Evolutionary conservation across 2,329 filamentous ascomycete species (phyloP), one percentile per base, ranked within the genome.

Genomic region (Arthrobotrys iridis): DNA sequence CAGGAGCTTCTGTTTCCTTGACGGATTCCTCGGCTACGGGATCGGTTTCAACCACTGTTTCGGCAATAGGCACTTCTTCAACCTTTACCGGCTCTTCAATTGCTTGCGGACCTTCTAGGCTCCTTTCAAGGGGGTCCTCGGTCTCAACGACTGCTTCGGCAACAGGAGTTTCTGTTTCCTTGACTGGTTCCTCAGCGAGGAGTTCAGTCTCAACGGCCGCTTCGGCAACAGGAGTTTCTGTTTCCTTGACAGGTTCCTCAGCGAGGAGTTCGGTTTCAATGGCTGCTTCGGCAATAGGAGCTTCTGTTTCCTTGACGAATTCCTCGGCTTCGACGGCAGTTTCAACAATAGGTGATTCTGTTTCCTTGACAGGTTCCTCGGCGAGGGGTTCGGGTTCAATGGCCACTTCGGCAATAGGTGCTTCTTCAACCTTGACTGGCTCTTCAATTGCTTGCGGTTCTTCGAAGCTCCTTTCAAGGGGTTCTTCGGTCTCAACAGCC

Each of bases 151-250:
- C 24, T 15, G 46, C 6, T 24, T 57, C 62, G 18, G 28, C 33
- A 15, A 55, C 45, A 0, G 60, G 35, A 13, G n/a, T 24, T 22
- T 33, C 59, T 15, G 24, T 26, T 30, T 64, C 59, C 45, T 62
- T 30, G 15, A 24, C 24, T 11, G 33, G 18, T 18, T 72, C 67
- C 15, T 70, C 65, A 22, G 50, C 37, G 35, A 45, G 18, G 11
- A 26, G 26, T 6, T 28, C 46, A 22, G 13, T 18, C 20, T 68
- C 64, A 15, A 43, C 52, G 41, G n/a, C 28, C 10, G 65, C 41
- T n/a, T 65, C 52, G 13, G 20, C 52, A 13, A 30, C 28, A 8
- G 18, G 13, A 33, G 8, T n/a, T n/a, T n/a, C n/a, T n/a, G n/a
- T n/a, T n/a, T 59, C 55, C 18, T 59, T 15, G n/a, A 15, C 41